These are phyloP conservation scores for Candida quercuum DNA, from an alignment of 805 yeast genomes.

Conservation along the genomic window DNA sequence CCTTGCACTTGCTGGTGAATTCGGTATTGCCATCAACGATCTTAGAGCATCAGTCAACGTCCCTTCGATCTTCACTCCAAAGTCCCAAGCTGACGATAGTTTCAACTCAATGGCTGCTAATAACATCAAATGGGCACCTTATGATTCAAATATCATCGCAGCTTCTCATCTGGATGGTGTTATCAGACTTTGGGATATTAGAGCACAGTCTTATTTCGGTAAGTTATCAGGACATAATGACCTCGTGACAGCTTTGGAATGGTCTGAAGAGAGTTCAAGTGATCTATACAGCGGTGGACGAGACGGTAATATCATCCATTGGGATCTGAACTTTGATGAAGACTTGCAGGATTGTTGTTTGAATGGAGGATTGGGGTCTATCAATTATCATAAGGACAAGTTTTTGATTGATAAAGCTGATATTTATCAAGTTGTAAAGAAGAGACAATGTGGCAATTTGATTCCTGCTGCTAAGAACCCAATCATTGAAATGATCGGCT, in stretches of 20 bases:
- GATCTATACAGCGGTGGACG: constrained; percentile 57
- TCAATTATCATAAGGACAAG: constrained; percentile 27
- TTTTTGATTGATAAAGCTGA: constrained; percentile 18
- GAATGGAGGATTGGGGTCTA: constrained; percentile 40
- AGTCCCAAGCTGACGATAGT: constrained; percentile 19
- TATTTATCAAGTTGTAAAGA: constrained; percentile 28
- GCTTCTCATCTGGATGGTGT: constrained; percentile 54
- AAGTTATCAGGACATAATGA: constrained; percentile 52
- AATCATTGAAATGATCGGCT: constrained; percentile 40
- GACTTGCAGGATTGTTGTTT: constrained; percentile 36
- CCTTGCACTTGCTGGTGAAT: constrained; percentile 59
- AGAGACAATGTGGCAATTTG: constrained; percentile 56
- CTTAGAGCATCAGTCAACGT: constrained; percentile 36
- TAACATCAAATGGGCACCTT: constrained; percentile 57
- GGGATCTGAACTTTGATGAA: constrained; percentile 47
- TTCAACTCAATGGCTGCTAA: constrained; percentile 27
- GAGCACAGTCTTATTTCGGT: constrained; percentile 50
- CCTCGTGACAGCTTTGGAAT: constrained; percentile 50
- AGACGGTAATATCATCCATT: constrained; percentile 61
- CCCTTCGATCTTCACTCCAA: constrained; percentile 40
- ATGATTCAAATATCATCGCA: constrained; percentile 56
- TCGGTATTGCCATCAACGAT: constrained; percentile 74
- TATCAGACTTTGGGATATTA: constrained; percentile 70
- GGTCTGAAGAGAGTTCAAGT: constrained; percentile 45
- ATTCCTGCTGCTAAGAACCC: constrained; percentile 54